phyloP scores from a whole-genome alignment of 208 protist genomes.

The Trypanosoma brucei region DNA sequence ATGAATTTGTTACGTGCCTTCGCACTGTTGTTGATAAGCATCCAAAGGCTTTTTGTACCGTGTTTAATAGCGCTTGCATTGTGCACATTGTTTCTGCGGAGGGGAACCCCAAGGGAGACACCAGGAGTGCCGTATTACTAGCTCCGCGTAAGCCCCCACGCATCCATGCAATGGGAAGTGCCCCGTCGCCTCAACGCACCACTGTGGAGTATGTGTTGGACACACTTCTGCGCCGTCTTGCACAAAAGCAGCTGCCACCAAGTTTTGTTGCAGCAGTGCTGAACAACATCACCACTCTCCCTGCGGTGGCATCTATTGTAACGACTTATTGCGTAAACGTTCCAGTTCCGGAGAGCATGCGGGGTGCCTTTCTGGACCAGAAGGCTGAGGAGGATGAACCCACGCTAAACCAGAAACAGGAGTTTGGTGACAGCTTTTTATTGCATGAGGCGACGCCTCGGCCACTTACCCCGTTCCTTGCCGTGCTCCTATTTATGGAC shows the following conservation, averaged over 20 bases:
- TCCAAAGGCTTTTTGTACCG: conserved; percentile 23
- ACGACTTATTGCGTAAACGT: conserved; percentile 20
- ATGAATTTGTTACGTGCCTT: conserved; percentile 21
- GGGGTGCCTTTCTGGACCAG: conserved; percentile 3
- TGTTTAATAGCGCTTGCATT: conserved; percentile 25
- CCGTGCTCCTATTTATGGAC: conserved; percentile 16
- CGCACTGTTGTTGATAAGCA: conserved; percentile 23
- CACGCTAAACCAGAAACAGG: conserved; percentile 4
- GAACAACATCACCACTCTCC: conserved; percentile 22
- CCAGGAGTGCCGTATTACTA: conserved; percentile 16
- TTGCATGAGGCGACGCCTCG: neutral
- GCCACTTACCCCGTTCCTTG: conserved; percentile 23
- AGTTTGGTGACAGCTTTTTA: neutral
- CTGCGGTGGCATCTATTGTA: conserved; percentile 16
- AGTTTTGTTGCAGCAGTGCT: conserved; percentile 10
- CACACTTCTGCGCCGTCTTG: conserved; percentile 19
- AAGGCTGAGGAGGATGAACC: neutral
- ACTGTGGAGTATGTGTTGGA: conserved; percentile 15
- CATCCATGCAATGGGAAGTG: neutral
- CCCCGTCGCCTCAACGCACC: conserved; percentile 3
- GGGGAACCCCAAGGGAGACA: neutral
- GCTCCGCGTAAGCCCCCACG: conserved; percentile 22
- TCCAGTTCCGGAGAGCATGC: conserved; percentile 15
- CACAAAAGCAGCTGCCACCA: neutral
- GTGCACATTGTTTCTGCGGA: conserved; percentile 8